phyloP scores from a whole-genome alignment of 83 land plant species.

The Isoetes engelmannii region DNA sequence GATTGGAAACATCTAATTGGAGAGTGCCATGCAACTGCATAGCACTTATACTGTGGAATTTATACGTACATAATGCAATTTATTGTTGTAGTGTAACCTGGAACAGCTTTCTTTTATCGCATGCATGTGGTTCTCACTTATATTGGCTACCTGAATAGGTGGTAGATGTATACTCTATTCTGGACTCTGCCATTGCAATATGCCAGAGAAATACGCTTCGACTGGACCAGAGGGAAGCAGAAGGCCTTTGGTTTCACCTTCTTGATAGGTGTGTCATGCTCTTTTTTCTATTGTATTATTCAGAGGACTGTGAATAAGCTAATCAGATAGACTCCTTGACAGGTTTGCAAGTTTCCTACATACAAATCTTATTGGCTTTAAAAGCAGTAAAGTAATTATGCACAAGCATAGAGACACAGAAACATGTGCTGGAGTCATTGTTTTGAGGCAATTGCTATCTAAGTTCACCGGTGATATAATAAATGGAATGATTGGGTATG shows the following conservation, averaged over 20 bases:
- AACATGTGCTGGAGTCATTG: neutral
- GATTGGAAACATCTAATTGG: too few relatives aligned
- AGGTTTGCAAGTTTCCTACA: too few relatives aligned
- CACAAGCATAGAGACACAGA: neutral
- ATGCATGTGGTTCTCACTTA: too few relatives aligned
- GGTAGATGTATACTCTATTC: slow-evolving; percentile 30
- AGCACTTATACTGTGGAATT: too few relatives aligned
- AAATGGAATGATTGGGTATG: slow-evolving; percentile 88
- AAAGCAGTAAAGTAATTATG: neutral
- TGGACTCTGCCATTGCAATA: slow-evolving; percentile 59
- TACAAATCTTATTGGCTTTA: too few relatives aligned
- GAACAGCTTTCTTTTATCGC: too few relatives aligned
- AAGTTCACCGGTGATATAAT: slow-evolving; percentile 70
- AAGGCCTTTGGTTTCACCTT: slow-evolving; percentile 80
- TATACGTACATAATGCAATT: too few relatives aligned
- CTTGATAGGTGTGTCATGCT: slow-evolving; percentile 60
- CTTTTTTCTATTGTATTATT: neutral
- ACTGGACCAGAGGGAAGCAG: slow-evolving; percentile 68
- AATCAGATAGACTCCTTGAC: too few relatives aligned
- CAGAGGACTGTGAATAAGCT: neutral
- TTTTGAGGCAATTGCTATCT: slow-evolving; percentile 53
- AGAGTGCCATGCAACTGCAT: too few relatives aligned
- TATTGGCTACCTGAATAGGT: slow-evolving; percentile 37
- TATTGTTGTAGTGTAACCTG: too few relatives aligned
- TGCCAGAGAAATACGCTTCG: slow-evolving; percentile 91